Conservation (phyloP, 129 eudicot genomes). For the Artemisia tridentata region DNA sequence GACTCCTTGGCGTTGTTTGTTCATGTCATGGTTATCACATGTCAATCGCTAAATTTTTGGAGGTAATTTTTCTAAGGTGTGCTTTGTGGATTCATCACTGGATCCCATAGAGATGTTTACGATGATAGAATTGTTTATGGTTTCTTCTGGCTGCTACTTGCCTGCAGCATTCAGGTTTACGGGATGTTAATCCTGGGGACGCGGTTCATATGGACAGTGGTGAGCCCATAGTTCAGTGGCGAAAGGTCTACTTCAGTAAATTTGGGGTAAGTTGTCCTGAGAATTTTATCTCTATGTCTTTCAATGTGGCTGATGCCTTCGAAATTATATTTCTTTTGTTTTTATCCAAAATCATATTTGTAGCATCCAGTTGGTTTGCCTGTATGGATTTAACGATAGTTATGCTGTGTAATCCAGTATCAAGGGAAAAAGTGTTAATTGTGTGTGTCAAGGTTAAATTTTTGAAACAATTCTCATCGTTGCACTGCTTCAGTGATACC, state of each 20-base stretch:
- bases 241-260: slow-evolving; percentile 48
- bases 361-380: slow-evolving; percentile 1
- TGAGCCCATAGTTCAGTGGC: slow-evolving; percentile 76
- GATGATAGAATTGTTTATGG: neutral
- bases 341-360: slow-evolving; percentile 1
- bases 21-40: slow-evolving; percentile 67
- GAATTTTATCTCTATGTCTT: slow-evolving; percentile 4
- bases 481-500: neutral
- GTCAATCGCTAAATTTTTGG: slow-evolving; percentile 65
- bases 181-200: slow-evolving; percentile 59
- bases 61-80: slow-evolving; percentile 41
- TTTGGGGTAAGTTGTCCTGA: slow-evolving; percentile 54
- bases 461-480: too few species aligned
- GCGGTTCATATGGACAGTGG: slow-evolving; percentile 69
- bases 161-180: slow-evolving; percentile 78
- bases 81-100: slow-evolving; percentile 11
- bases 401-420: neutral
- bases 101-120: slow-evolving; percentile 18
- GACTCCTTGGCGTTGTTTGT: slow-evolving; percentile 74
- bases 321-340: neutral
- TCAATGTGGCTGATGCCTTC: neutral
- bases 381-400: slow-evolving; percentile 9
- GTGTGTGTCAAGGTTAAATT: neutral
- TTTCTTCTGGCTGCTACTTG: slow-evolving; percentile 14
- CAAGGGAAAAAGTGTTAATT: slow-evolving; percentile 4